A percentile compares a stretch with the other conserved stretches of the same genome.
These are phyloP conservation scores for Sphagnum fallax DNA, from an alignment of 228 moss, liverwort and hornwort species.

Conservation along the genomic window DNA sequence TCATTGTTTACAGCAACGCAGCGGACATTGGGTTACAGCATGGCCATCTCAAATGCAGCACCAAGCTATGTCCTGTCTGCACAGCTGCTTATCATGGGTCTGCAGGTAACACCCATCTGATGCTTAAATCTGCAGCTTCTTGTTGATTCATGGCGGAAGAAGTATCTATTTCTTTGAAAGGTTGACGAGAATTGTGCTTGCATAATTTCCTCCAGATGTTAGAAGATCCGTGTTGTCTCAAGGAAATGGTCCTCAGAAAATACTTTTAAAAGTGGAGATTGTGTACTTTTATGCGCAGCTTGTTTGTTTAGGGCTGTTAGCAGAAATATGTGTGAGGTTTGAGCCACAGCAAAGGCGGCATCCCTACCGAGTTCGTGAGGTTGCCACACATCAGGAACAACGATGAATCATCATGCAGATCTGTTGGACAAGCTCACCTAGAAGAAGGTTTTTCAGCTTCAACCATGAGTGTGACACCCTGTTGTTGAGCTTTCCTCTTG, in stretches of 20 bases:
- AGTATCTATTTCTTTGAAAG: not conserved
- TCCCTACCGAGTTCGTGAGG: constrained; percentile 39
- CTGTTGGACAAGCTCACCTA: too few relatives aligned
- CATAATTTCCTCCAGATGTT: not conserved
- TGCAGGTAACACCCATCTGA: constrained; percentile 19
- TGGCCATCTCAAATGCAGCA: constrained; percentile 32
- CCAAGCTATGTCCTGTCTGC: constrained; percentile 31
- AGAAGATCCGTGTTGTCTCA: not conserved
- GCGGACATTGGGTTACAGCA: constrained; percentile 34
- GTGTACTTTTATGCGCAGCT: constrained; percentile 26
- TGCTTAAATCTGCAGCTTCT: not conserved
- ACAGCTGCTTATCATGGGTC: constrained; percentile 47
- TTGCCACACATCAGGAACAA: constrained; percentile 26
- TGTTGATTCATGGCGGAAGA: not conserved
- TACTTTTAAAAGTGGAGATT: not conserved
- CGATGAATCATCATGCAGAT: too few relatives aligned
- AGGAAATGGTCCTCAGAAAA: not conserved
- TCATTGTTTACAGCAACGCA: constrained; percentile 28
- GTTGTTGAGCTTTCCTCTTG: too few relatives aligned
- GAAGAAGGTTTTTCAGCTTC: too few relatives aligned
- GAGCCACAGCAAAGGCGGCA: constrained; percentile 28
- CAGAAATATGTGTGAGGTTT: constrained; percentile 37
- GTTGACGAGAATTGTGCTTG: not conserved
- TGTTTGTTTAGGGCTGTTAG: constrained; percentile 44
- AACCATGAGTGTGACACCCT: too few relatives aligned